Evolutionary conservation across 176 grass and related monocot genomes (phyloP).

Genomic region (Metroxylon sagu): DNA sequence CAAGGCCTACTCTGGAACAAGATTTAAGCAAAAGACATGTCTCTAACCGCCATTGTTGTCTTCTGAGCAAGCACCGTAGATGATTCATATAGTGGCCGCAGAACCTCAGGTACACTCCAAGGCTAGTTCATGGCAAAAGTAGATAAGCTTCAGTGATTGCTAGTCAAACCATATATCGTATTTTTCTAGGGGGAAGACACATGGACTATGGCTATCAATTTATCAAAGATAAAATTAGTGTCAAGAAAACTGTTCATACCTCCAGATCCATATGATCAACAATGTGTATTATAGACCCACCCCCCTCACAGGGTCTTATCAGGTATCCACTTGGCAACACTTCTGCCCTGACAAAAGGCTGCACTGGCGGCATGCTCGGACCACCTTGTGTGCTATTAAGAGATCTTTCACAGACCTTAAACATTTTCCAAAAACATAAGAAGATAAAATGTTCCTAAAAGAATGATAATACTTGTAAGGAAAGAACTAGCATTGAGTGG

Average conservation of each 20-base stretch:
- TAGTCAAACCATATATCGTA: background rate
- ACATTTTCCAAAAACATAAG: background rate
- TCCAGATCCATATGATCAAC: slow-evolving; percentile 89
- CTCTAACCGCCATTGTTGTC: slow-evolving; percentile 62
- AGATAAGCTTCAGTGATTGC: background rate
- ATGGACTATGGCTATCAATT: too few relatives aligned
- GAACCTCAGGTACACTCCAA: slow-evolving; percentile 90
- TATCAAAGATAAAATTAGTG: too few relatives aligned
- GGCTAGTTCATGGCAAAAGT: slow-evolving; percentile 33
- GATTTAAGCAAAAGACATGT: slow-evolving; percentile 2
- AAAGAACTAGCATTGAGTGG: background rate
- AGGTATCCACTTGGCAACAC: slow-evolving; percentile 90
- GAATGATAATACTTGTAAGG: background rate
- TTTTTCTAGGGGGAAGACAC: too few relatives aligned
- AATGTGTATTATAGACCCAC: slow-evolving; percentile 79
- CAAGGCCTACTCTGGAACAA: background rate
- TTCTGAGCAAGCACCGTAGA: slow-evolving; percentile 78
- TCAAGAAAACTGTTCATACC: slow-evolving; percentile 31
- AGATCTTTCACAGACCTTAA: slow-evolving; percentile 79
- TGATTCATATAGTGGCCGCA: slow-evolving; percentile 79
- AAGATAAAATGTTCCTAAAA: background rate
- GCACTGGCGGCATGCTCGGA: slow-evolving; percentile 58
- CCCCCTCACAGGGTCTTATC: slow-evolving; percentile 77
- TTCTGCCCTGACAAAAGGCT: slow-evolving; percentile 79
- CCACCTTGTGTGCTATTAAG: slow-evolving; percentile 59